Evolutionary conservation across 805 yeast species (phyloP).

Genomic region (Sugiyamaella valdiviana): DNA sequence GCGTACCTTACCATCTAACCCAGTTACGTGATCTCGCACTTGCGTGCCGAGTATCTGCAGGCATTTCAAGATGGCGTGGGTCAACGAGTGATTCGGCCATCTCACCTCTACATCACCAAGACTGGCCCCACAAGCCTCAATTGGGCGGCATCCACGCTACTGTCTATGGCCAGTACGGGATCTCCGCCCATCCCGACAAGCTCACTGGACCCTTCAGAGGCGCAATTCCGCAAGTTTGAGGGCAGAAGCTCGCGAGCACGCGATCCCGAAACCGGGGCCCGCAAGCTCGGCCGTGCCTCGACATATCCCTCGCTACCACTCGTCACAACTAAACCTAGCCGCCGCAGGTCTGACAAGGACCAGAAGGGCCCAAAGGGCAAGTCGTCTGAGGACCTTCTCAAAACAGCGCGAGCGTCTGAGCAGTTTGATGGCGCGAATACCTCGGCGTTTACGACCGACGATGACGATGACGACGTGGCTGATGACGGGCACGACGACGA

Average conservation of each 20-base stretch:
- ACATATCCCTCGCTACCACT: constrained; percentile 4
- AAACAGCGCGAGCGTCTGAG: neutral
- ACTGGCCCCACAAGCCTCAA: constrained; percentile 21
- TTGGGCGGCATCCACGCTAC: constrained; percentile 22
- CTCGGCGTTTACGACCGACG: neutral
- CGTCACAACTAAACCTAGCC: neutral
- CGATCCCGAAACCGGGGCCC: neutral
- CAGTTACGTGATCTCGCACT: constrained; percentile 27
- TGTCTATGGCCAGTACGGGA: constrained; percentile 18
- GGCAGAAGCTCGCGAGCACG: neutral
- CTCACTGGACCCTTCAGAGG: constrained; percentile 4
- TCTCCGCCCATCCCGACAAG: constrained; percentile 26
- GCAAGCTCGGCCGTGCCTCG: constrained; percentile 1
- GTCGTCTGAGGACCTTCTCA: neutral
- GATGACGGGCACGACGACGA: neutral
- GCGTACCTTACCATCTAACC: neutral
- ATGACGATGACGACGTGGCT: constrained; percentile 2
- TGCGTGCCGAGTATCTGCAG: constrained; percentile 28
- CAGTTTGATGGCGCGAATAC: neutral
- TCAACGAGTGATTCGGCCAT: constrained; percentile 23
- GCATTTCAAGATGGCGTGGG: constrained; percentile 27
- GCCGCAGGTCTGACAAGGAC: neutral
- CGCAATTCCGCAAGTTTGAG: neutral
- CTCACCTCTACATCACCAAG: constrained; percentile 23
- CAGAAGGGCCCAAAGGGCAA: neutral